Conservation (phyloP, 2,329 filamentous ascomycete genomes). For the Whalleya microplaca region DNA sequence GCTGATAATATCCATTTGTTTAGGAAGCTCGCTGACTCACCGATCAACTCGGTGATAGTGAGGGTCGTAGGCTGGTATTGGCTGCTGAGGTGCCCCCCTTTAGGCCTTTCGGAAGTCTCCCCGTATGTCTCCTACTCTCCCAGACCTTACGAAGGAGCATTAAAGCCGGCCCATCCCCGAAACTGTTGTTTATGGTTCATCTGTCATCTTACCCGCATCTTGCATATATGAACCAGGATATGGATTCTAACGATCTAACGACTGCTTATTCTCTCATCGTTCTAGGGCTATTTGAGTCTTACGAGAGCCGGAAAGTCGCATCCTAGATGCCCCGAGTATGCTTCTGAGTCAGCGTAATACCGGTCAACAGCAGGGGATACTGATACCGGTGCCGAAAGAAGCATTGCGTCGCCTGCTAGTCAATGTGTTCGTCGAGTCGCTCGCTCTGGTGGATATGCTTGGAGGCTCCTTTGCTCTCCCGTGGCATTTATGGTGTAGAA, state of each 20-base stretch:
- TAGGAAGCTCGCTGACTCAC: constrained; percentile 16
- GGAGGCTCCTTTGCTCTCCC: background rate
- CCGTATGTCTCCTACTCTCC: constrained; percentile 11
- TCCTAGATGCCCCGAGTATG: constrained; percentile 13
- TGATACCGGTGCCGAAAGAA: constrained; percentile 13
- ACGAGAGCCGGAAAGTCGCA: constrained; percentile 9
- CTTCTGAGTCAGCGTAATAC: constrained; percentile 13
- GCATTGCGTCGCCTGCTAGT: background rate
- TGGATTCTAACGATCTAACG: background rate
- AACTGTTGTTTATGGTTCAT: background rate
- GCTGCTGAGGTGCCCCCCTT: background rate
- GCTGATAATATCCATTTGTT: constrained; percentile 12
- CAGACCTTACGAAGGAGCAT: constrained; percentile 1
- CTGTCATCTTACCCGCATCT: constrained; percentile 6
- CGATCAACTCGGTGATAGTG: constrained; percentile 11
- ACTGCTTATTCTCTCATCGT: constrained; percentile 8
- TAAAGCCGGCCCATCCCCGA: constrained; percentile 6
- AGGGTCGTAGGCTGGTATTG: background rate
- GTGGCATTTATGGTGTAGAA: background rate
- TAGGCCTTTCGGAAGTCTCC: constrained; percentile 7
- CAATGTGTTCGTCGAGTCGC: background rate
- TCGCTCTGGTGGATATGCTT: background rate
- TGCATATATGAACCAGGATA: background rate
- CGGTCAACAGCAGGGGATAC: background rate
- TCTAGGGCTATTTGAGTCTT: background rate